Evolutionary conservation across 805 yeast genomes (phyloP).

Genomic region (Teunomyces tritomae): DNA sequence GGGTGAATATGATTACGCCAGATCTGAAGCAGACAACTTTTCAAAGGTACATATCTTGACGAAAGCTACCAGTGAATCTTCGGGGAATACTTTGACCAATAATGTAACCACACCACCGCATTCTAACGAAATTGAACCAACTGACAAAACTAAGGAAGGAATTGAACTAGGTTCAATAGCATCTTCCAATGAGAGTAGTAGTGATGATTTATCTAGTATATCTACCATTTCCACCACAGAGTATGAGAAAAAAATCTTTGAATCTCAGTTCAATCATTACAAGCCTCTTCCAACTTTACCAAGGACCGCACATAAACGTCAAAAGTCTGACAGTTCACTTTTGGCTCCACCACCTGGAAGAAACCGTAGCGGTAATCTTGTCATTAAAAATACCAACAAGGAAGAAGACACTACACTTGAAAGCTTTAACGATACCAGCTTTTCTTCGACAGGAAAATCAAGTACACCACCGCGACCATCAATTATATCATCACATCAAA

Average conservation of each 20-base stretch:
- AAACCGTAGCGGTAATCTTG: background rate
- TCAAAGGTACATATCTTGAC: constrained; percentile 43
- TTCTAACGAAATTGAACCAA: background rate
- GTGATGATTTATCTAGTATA: constrained; percentile 25
- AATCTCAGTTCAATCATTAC: constrained; percentile 31
- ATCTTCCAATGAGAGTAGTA: background rate
- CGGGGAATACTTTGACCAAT: background rate
- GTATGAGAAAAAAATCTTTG: constrained; percentile 36
- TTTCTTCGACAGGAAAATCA: background rate
- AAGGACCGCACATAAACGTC: background rate
- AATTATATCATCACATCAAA: background rate
- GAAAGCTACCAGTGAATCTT: constrained; percentile 14
- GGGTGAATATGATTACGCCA: constrained; percentile 63
- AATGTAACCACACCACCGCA: background rate
- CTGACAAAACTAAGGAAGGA: background rate
- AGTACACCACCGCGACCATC: background rate
- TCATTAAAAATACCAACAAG: background rate
- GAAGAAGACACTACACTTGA: background rate
- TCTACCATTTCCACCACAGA: constrained; percentile 37
- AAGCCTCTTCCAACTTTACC: constrained; percentile 23
- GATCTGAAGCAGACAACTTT: constrained; percentile 41
- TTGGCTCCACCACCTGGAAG: background rate
- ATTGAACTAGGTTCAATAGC: background rate
- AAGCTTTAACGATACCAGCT: background rate
- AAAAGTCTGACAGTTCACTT: background rate